Evolutionary conservation across 2,329 filamentous ascomycete species (phyloP).

Genomic region (Botrytis fragariae): DNA sequence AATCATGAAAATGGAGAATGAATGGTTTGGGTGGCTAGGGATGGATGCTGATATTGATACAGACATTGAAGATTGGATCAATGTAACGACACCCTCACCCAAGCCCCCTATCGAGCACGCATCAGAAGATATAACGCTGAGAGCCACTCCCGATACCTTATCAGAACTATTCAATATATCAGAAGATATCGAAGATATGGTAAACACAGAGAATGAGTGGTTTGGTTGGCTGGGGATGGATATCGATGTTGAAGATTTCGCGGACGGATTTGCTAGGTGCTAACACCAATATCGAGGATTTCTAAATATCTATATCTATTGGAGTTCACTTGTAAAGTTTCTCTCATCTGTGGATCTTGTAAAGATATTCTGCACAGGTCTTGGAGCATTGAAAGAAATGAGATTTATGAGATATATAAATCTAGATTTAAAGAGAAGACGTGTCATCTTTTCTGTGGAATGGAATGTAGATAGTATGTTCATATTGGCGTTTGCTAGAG

Average conservation of each 20-base stretch:
- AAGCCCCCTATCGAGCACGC: not conserved
- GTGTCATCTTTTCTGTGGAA: not conserved
- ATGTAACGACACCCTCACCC: not conserved
- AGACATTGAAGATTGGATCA: not conserved
- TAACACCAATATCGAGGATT: not conserved
- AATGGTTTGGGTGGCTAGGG: not conserved
- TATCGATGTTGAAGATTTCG: no score
- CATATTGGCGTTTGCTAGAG: not conserved
- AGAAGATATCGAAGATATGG: not conserved
- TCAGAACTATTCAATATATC: not conserved
- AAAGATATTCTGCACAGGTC: not conserved
- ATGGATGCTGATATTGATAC: not conserved
- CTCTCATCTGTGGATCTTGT: not conserved
- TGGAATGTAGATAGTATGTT: not conserved
- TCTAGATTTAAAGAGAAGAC: not conserved
- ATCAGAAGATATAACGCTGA: not conserved
- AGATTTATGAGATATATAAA: not conserved
- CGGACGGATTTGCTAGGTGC: rapidly evolving
- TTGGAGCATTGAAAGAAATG: not conserved
- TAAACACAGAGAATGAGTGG: not conserved
- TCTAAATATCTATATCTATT: not conserved
- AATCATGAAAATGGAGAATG: not conserved
- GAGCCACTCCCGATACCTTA: no score
- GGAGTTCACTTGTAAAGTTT: not conserved
- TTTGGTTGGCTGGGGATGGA: not conserved